Evolutionary conservation across 352 stramenopile species (phyloP).

Genomic region (Pilasporangium apinafurcum): DNA sequence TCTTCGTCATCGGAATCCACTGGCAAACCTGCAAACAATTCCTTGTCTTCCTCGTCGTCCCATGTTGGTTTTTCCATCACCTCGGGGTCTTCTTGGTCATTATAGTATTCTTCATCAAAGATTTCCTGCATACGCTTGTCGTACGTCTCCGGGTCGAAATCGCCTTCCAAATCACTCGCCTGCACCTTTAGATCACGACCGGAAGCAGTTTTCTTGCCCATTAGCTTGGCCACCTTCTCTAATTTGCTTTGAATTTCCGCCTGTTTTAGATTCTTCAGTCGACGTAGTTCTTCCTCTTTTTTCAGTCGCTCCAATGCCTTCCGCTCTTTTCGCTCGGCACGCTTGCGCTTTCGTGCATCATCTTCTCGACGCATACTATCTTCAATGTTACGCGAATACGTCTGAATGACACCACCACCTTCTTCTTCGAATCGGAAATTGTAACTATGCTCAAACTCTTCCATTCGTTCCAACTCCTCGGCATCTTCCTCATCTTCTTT

Average conservation of each 20-base stretch:
- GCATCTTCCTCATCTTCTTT: conserved; percentile 87
- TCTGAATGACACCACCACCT: conserved; percentile 80
- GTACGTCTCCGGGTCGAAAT: conserved; percentile 97
- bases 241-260: conserved; percentile 94
- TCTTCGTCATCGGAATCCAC: conserved; percentile 61
- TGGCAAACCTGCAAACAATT: conserved; percentile 69
- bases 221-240: conserved; percentile 86
- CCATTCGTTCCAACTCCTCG: conserved; percentile 91
- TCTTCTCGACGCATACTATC: conserved; percentile 94
- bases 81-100: conserved; percentile 65
- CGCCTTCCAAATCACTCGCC: conserved; percentile 85
- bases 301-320: conserved; percentile 94
- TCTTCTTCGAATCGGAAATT: conserved; percentile 99
- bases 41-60: conserved; percentile 81
- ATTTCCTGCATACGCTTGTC: conserved; percentile 94
- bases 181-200: conserved; percentile 38
- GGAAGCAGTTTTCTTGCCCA: conserved; percentile 56
- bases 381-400: conserved; percentile 75
- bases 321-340: conserved; percentile 90
- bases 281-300: conserved; percentile 95
- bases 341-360: conserved; percentile 93
- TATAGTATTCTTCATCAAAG: conserved; percentile 99
- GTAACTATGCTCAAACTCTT: conserved; percentile 98
- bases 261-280: conserved; percentile 98
- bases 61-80: conserved; percentile 73